These are phyloP conservation scores for Penicillium antarcticum DNA, from an alignment of 495 filamentous ascomycete genomes.

Conservation along the genomic window DNA sequence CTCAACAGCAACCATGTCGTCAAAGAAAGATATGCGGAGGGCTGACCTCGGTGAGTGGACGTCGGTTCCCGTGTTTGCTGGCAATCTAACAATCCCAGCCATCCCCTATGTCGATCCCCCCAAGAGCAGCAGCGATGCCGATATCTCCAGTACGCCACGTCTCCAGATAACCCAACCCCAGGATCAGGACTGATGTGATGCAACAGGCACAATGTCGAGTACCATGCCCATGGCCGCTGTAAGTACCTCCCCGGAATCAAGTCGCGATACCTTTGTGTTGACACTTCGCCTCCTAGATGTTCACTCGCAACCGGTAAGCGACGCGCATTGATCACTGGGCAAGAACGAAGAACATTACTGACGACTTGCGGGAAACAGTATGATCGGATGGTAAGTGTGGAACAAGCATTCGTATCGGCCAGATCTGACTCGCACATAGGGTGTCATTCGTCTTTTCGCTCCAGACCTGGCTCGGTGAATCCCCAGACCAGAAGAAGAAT, in stretches of 20 bases:
- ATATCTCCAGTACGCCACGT: conserved; percentile 48
- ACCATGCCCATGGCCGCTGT: conserved; percentile 90
- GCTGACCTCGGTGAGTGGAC: conserved; percentile 70
- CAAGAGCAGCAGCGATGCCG: conserved; percentile 50
- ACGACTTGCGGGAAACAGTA: conserved; percentile 33
- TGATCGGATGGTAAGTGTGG: conserved; percentile 72
- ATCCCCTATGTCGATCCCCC: conserved; percentile 61
- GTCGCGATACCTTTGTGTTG: conserved; percentile 8
- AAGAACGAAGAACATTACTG: neutral
- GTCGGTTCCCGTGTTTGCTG: neutral
- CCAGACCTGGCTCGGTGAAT: conserved; percentile 84
- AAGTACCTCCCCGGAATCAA: conserved; percentile 21
- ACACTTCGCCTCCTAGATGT: conserved; percentile 56
- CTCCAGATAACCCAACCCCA: neutral
- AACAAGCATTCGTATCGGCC: neutral
- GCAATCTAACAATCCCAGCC: conserved; percentile 36
- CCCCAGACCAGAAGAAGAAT: conserved; percentile 66
- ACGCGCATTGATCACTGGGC: neutral
- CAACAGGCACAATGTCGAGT: conserved; percentile 66
- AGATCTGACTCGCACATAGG: conserved; percentile 46
- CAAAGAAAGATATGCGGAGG: conserved; percentile 84
- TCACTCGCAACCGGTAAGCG: conserved; percentile 79
- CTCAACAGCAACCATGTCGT: conserved; percentile 51
- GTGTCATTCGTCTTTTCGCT: conserved; percentile 78
- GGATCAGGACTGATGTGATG: conserved; percentile 6